Evolutionary conservation across 352 stramenopile species (phyloP), one percentile per base, ranked within the genome.

Genomic region (Globisporangium takayamanum): DNA sequence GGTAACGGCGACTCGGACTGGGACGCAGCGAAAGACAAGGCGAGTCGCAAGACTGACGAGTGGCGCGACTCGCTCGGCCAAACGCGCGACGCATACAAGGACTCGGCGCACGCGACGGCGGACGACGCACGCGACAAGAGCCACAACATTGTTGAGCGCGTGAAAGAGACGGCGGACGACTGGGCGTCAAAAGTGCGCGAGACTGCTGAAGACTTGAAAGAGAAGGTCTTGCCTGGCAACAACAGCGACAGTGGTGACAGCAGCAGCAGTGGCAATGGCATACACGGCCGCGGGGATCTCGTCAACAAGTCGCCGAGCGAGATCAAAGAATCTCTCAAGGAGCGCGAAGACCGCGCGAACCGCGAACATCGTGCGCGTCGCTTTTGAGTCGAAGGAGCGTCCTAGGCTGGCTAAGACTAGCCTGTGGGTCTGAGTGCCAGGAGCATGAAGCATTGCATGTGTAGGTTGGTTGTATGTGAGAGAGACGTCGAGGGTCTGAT

Each of bases 81-180:
- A 14, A 60, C 49, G 1, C 44, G 54, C 16, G 60, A 66, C 33
- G 55, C 48, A 20, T 61, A 49, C 50, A 64, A 69, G 57, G 63
- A 64, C 25, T 55, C 66, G 11, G 67, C 63, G 14, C 55, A 74
- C 20, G 55, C 65, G 46, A 66, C 67, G 42, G 69, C 55, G 16
- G 55, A 68, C 39, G 57, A 63, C 4, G 39, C 44, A 25, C 57
- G 45, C 49, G 48, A 51, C 50, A 57, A 33, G 18, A 50, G 50
- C 5, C 18, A 25, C 28, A 42, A 37, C 20, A 37, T 57, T 20
- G 26, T 56, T 11, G 57, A 57, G 28, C 26, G 33, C n/a, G 66
- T 74, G 39, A 74, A 73, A 55, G 66, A 75, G 50, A 72, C 46
- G 41, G 68, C 64, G 15, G 55, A 70, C 55, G 58, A 75, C 52